These are phyloP conservation scores for Cucurbita maxima DNA, from an alignment of 306 rosid genomes.

Conservation along the genomic window DNA sequence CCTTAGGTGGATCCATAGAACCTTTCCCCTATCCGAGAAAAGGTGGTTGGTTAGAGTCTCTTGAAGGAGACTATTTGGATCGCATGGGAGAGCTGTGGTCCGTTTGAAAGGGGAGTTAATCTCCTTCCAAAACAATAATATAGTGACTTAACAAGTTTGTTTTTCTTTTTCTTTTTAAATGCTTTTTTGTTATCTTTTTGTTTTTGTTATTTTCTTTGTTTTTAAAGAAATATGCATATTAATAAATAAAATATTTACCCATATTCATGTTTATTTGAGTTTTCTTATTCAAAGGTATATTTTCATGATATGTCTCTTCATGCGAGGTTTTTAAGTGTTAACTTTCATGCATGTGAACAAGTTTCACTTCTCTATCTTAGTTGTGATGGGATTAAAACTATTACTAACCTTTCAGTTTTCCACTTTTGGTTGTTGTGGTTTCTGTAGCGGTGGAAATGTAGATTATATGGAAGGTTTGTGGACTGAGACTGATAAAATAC, in stretches of 20 bases:
- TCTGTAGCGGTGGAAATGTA: constrained; percentile 63
- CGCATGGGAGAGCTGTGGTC: not conserved
- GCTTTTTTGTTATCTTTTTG: not conserved
- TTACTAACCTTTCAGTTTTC: constrained; percentile 10
- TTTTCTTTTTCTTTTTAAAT: not conserved
- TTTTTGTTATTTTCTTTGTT: not conserved
- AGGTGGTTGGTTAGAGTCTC: not conserved
- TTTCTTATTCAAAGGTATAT: not conserved
- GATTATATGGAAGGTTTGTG: constrained; percentile 55
- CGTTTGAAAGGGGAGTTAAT: not conserved
- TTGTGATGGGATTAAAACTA: not conserved
- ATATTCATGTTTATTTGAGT: not conserved
- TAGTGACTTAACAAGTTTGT: not conserved
- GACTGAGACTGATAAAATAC: constrained; percentile 47
- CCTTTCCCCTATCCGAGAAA: not conserved
- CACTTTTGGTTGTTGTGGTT: constrained; percentile 17
- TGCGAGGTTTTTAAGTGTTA: not conserved
- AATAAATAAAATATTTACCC: not conserved
- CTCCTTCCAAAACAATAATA: not conserved
- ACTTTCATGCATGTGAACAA: not conserved
- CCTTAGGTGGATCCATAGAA: not conserved
- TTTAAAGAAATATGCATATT: not conserved
- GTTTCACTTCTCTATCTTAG: not conserved
- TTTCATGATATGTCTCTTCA: not conserved
- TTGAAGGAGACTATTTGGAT: not conserved